These are phyloP conservation scores for Trichosporon inkin DNA, from an alignment of 1,284 basidiomycete species.

Conservation along the genomic window DNA sequence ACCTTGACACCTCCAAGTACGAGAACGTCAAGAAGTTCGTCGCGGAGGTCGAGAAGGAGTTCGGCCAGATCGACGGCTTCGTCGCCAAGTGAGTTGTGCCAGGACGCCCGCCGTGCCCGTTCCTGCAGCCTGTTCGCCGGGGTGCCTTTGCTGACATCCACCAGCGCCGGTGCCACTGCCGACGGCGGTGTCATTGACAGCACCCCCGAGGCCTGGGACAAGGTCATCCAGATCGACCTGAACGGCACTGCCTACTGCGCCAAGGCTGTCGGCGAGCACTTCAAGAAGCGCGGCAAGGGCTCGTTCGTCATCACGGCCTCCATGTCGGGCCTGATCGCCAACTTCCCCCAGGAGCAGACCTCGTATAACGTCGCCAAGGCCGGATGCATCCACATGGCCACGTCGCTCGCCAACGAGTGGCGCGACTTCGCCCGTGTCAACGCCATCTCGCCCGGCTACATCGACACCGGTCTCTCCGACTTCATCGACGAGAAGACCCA, in stretches of 20 bases:
- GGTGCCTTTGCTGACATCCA: neutral
- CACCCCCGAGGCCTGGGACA: conserved; percentile 7
- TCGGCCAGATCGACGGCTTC: conserved; percentile 7
- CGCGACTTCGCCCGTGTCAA: conserved; percentile 9
- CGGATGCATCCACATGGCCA: conserved; percentile 6
- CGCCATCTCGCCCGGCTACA: conserved; percentile 11
- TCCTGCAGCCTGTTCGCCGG: too few relatives aligned
- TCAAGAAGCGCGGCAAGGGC: conserved; percentile 7
- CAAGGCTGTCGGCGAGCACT: conserved; percentile 11
- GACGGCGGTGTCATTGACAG: conserved; percentile 8
- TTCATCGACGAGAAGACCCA: conserved; percentile 5
- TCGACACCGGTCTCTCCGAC: conserved; percentile 6
- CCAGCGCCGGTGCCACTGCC: conserved; percentile 8
- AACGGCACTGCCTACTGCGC: conserved; percentile 10
- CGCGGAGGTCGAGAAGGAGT: conserved; percentile 5
- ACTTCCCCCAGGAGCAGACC: conserved; percentile 8
- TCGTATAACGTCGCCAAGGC: conserved; percentile 6
- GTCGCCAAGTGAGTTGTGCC: conserved; percentile 8
- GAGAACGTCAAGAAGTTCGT: conserved; percentile 8
- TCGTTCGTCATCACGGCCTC: conserved; percentile 9
- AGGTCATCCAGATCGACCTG: conserved; percentile 11
- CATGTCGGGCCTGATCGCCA: conserved; percentile 5
- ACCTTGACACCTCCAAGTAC: conserved; percentile 2
- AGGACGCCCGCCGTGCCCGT: neutral
- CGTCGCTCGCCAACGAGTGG: conserved; percentile 7